Evolutionary conservation across 805 yeast species (phyloP).

Genomic region (Ogataea pilisensis): DNA sequence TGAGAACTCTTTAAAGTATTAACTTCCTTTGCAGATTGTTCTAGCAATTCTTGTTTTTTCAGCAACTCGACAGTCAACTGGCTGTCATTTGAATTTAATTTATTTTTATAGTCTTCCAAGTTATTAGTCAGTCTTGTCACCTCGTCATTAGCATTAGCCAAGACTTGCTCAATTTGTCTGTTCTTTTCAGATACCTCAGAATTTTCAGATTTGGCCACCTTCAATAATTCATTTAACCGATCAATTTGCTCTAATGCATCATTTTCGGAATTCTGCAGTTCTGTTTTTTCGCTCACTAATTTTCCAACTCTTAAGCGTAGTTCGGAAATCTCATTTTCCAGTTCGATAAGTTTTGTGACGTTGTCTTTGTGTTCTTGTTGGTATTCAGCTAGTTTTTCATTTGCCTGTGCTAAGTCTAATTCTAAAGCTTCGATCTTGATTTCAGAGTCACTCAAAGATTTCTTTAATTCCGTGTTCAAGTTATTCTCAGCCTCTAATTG

Average conservation of each 20-base stretch:
- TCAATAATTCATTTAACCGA: conserved; percentile 6
- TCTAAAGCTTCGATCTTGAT: conserved; percentile 12
- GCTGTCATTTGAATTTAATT: not conserved
- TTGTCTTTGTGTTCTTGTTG: conserved; percentile 11
- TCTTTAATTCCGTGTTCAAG: conserved; percentile 9
- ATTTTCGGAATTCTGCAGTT: conserved; percentile 7
- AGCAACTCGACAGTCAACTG: conserved; percentile 4
- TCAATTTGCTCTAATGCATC: not conserved
- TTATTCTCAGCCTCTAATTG: conserved; percentile 10
- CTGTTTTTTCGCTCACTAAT: conserved; percentile 6
- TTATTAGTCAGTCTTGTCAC: conserved; percentile 2
- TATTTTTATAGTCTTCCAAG: not conserved
- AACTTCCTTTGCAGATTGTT: conserved; percentile 9
- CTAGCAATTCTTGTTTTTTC: conserved; percentile 9
- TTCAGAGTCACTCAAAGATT: conserved; percentile 6
- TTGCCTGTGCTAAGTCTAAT: conserved; percentile 8
- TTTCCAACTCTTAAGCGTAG: conserved; percentile 6
- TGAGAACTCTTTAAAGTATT: conserved; percentile 2
- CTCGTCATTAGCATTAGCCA: conserved; percentile 5
- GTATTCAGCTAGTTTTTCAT: conserved; percentile 9
- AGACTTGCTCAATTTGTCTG: conserved; percentile 3
- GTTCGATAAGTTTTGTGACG: conserved; percentile 6
- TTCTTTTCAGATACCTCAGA: conserved; percentile 7
- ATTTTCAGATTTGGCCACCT: conserved; percentile 7
- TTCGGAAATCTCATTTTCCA: conserved; percentile 10